These are phyloP conservation scores for Penicillium fimorum DNA, from an alignment of 495 filamentous ascomycete species.

Conservation along the genomic window DNA sequence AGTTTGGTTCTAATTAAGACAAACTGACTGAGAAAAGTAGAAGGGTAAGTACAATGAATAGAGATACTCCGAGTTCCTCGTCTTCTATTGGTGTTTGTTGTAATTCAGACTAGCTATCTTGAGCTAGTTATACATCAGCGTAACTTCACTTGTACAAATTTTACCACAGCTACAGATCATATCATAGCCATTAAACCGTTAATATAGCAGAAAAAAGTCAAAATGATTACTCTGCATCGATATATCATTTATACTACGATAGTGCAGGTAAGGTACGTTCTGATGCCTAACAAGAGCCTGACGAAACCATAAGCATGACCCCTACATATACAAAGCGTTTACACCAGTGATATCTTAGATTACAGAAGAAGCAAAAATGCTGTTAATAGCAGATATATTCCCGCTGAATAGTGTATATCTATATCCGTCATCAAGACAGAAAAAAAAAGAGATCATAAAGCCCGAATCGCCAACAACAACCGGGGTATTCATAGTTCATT, in stretches of 20 bases:
- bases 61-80: neutral
- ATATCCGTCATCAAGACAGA: constrained; percentile 24
- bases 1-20: neutral
- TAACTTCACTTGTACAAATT: neutral
- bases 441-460: constrained; percentile 28
- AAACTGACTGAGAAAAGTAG: neutral
- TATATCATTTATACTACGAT: too few relatives aligned
- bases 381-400: constrained; percentile 11
- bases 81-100: neutral
- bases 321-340: neutral
- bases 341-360: neutral
- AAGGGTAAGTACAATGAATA: neutral
- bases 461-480: constrained; percentile 33
- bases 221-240: neutral
- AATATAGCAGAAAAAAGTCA: neutral
- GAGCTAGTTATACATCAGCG: neutral
- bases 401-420: constrained; percentile 22
- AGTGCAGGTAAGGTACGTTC: too few relatives aligned
- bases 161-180: neutral
- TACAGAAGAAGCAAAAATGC: neutral
- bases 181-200: neutral
- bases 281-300: neutral
- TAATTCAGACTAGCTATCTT: neutral
- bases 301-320: neutral
- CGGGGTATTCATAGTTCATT: constrained; percentile 40